Evolutionary conservation across 805 yeast genomes (phyloP).

Genomic region (Komagataella kurtzmanii): DNA sequence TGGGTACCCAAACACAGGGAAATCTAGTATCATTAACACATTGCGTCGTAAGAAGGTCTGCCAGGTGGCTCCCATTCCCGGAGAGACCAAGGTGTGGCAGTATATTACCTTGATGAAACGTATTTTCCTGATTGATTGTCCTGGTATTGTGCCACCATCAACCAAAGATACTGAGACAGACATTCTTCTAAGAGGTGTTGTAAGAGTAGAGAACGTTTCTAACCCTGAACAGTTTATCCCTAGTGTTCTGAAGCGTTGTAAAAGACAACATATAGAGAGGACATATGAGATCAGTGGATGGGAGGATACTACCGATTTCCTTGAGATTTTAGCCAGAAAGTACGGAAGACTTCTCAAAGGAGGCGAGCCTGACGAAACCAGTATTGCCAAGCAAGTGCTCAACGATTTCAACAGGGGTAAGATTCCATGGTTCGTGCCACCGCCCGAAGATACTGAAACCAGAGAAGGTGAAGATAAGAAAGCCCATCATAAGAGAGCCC

Average conservation of each 20-base stretch:
- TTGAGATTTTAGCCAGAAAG: constrained; percentile 85
- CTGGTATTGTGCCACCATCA: constrained; percentile 97
- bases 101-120: constrained; percentile 94
- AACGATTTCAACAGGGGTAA: constrained; percentile 95
- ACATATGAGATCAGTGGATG: constrained; percentile 93
- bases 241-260: constrained; percentile 72
- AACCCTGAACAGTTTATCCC: constrained; percentile 94
- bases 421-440: constrained; percentile 95
- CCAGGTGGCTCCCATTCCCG: constrained; percentile 95
- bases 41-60: constrained; percentile 92
- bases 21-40: constrained; percentile 90
- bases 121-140: constrained; percentile 92
- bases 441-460: constrained; percentile 61
- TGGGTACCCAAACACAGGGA: constrained; percentile 98
- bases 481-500: constrained; percentile 36
- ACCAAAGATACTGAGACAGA: constrained; percentile 82
- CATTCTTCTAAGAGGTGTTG: constrained; percentile 91
- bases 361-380: constrained; percentile 94
- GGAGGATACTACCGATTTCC: constrained; percentile 65
- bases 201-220: constrained; percentile 94
- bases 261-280: constrained; percentile 82
- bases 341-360: constrained; percentile 90
- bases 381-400: constrained; percentile 80
- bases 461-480: constrained; percentile 45
- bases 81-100: constrained; percentile 99